phyloP scores from a whole-genome alignment of 495 filamentous ascomycete genomes.

The Apodospora peruviana region DNA sequence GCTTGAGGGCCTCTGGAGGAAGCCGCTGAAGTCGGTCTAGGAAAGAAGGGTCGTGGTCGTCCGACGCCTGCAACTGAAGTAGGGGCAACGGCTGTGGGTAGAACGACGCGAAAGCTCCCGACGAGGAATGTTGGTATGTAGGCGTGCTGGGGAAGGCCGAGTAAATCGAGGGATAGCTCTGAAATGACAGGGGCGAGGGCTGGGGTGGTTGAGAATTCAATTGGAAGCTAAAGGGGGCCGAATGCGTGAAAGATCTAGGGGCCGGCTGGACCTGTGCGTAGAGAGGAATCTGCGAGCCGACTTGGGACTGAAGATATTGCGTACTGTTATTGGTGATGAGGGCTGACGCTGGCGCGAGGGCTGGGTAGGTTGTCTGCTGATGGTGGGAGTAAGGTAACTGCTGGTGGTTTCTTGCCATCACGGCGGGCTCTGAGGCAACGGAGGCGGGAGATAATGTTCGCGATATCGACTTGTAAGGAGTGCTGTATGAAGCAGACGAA shows the following conservation, averaged over 20 bases:
- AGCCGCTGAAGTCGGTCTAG: neutral
- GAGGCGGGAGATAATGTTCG: constrained; percentile 20
- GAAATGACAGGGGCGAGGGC: constrained; percentile 10
- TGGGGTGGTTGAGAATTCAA: constrained; percentile 5
- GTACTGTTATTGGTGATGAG: constrained; percentile 2
- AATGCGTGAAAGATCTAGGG: constrained; percentile 5
- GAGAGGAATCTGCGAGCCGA: constrained; percentile 6
- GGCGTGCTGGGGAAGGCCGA: constrained; percentile 3
- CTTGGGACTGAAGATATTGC: constrained; percentile 14
- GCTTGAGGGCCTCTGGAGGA: neutral
- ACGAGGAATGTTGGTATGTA: constrained; percentile 6
- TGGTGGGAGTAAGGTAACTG: constrained; percentile 3
- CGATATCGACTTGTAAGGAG: constrained; percentile 6
- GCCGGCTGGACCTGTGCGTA: constrained; percentile 8
- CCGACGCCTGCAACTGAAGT: neutral
- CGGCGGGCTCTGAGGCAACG: neutral
- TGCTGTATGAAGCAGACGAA: constrained; percentile 14
- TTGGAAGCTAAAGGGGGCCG: constrained; percentile 11
- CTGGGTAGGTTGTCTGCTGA: neutral
- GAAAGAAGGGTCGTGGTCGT: neutral
- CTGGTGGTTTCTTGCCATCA: constrained; percentile 7
- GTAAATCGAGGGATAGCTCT: constrained; percentile 8
- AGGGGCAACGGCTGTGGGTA: neutral
- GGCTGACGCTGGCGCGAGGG: constrained; percentile 1
- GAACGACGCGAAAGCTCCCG: constrained; percentile 1